Conservation (phyloP, 2,329 filamentous ascomycete species). For the Fusarium albosuccineum region DNA sequence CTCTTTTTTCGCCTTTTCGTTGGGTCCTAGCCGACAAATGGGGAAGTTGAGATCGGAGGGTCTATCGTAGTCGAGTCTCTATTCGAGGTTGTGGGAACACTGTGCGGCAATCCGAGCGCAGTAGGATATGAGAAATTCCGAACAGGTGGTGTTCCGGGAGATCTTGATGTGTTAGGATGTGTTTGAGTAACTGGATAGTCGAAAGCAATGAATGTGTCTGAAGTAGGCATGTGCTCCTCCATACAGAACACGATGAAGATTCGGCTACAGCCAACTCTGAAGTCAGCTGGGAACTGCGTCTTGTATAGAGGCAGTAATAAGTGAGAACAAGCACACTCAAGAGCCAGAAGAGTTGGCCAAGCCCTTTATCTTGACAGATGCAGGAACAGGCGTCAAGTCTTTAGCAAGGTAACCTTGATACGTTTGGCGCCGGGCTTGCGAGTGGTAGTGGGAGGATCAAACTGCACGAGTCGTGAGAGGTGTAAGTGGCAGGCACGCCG, state of each 20-base stretch:
- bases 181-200: conserved; percentile 17
- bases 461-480: conserved; percentile 33
- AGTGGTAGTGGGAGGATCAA: conserved; percentile 20
- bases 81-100: background rate
- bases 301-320: background rate
- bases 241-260: background rate
- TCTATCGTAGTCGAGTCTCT: background rate
- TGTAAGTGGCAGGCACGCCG: conserved; percentile 23
- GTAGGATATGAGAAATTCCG: conserved; percentile 45
- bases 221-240: conserved; percentile 28
- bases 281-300: background rate
- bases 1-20: conserved; percentile 18
- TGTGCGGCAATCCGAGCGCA: conserved; percentile 17
- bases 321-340: background rate
- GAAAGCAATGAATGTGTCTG: conserved; percentile 11
- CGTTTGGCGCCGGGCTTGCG: conserved; percentile 20
- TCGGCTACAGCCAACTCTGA: conserved; percentile 3
- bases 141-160: background rate
- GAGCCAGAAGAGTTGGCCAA: background rate
- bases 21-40: conserved; percentile 18
- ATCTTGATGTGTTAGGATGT: background rate
- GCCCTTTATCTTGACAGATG: conserved; percentile 15
- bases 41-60: background rate
- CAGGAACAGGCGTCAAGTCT: conserved; percentile 24
- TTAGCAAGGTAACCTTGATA: conserved; percentile 18